phyloP scores from a whole-genome alignment of 2,329 filamentous ascomycete genomes.

The Teratosphaeria gauchensis region DNA sequence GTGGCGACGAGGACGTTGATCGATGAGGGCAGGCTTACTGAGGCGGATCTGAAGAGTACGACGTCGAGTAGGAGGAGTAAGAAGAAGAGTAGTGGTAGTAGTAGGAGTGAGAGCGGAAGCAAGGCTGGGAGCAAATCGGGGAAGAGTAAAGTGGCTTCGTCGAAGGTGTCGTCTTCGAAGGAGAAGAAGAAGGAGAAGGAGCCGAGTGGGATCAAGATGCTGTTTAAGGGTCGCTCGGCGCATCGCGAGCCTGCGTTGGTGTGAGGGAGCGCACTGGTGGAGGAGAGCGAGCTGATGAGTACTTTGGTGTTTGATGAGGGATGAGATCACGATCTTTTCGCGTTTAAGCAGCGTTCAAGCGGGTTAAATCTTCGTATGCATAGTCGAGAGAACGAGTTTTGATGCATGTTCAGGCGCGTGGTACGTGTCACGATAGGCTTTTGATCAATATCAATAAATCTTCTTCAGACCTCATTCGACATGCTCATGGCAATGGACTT shows the following conservation, averaged over 20 bases:
- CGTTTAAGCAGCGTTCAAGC: not conserved
- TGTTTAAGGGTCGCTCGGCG: constrained; percentile 25
- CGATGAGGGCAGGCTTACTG: constrained; percentile 37
- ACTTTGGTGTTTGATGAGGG: not conserved
- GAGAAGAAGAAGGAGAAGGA: constrained; percentile 27
- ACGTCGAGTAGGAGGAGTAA: constrained; percentile 26
- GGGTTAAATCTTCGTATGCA: not conserved
- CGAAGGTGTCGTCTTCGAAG: not conserved
- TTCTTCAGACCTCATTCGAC: too few relatives aligned
- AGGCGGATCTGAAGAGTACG: constrained; percentile 34
- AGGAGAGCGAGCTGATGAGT: not conserved
- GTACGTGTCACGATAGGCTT: too few relatives aligned
- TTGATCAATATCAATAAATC: too few relatives aligned
- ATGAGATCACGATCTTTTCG: not conserved
- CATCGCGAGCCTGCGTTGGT: not conserved
- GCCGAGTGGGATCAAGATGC: constrained; percentile 30
- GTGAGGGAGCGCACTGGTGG: not conserved
- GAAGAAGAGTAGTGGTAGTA: constrained; percentile 8
- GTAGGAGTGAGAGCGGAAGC: constrained; percentile 10
- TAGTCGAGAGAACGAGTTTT: not conserved
- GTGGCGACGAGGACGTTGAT: constrained; percentile 39
- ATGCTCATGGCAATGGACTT: too few relatives aligned
- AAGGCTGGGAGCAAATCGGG: constrained; percentile 17
- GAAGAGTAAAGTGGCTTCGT: constrained; percentile 17
- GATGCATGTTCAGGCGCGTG: too few relatives aligned